Percentiles rank a stretch among this genome's conserved stretches.
Conservation (phyloP, 495 filamentous ascomycete genomes). For the Trichoderma erinaceum region DNA sequence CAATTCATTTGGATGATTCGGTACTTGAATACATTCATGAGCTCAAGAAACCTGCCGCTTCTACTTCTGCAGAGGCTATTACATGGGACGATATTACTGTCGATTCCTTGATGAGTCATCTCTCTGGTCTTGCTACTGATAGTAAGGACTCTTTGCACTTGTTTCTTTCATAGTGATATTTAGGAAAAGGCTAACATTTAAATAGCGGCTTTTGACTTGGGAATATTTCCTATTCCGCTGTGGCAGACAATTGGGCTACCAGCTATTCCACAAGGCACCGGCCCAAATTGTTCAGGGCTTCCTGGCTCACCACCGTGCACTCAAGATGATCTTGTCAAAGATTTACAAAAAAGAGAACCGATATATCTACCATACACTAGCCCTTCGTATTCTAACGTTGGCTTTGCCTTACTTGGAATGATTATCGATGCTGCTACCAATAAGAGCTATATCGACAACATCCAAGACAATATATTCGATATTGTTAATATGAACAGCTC, state of each 20-base stretch:
- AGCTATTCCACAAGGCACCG: constrained; percentile 21
- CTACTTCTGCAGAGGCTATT: neutral
- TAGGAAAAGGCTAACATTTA: neutral
- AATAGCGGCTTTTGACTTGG: constrained; percentile 27
- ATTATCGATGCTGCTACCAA: constrained; percentile 34
- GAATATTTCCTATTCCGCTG: constrained; percentile 21
- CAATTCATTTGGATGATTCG: constrained; percentile 38
- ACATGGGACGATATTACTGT: constrained; percentile 35
- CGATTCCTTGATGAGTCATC: constrained; percentile 32
- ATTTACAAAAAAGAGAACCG: constrained; percentile 31
- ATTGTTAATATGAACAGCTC: constrained; percentile 39
- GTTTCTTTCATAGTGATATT: neutral
- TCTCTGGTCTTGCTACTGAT: constrained; percentile 32
- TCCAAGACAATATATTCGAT: constrained; percentile 30
- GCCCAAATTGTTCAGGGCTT: constrained; percentile 30
- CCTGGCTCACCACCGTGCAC: constrained; percentile 25
- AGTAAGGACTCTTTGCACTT: constrained; percentile 21
- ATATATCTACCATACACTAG: constrained; percentile 32
- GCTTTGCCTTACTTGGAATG: constrained; percentile 33
- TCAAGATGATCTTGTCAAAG: constrained; percentile 28
- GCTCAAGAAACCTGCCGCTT: constrained; percentile 21
- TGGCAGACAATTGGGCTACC: constrained; percentile 30
- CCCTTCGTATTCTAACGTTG: constrained; percentile 39
- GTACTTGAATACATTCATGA: constrained; percentile 42
- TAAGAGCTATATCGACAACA: constrained; percentile 26